Evolutionary conservation across 2,329 filamentous ascomycete genomes (phyloP).

Genomic region (Mycosphaerella sp.): DNA sequence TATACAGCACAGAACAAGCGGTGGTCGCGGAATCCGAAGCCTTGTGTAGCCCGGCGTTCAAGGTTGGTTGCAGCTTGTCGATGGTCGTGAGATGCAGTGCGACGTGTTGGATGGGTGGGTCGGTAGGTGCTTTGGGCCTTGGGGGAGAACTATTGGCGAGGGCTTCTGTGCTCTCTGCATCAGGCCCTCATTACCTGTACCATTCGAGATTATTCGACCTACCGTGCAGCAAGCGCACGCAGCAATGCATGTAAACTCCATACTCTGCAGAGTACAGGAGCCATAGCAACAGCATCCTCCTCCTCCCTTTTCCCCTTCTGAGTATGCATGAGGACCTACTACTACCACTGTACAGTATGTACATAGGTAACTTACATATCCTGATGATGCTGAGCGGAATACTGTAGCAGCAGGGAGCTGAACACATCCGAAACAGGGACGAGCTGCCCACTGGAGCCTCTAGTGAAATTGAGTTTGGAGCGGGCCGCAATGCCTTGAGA

Average conservation of each 20-base stretch:
- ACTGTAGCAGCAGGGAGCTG: not conserved
- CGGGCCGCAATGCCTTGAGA: slow-evolving; percentile 7
- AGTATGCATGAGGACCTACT: not conserved
- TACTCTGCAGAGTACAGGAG: not conserved
- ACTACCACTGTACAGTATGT: too few relatives aligned
- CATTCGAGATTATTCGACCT: not conserved
- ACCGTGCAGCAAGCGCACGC: not conserved
- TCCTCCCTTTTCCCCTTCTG: too few relatives aligned
- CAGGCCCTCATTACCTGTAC: slow-evolving; percentile 7
- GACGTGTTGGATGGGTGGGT: not conserved
- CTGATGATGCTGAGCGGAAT: not conserved
- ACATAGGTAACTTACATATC: not conserved
- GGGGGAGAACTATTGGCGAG: not conserved
- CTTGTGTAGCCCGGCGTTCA: slow-evolving; percentile 11
- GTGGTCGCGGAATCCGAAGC: slow-evolving; percentile 4
- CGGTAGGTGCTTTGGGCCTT: not conserved
- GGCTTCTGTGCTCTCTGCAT: not conserved
- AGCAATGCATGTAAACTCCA: not conserved
- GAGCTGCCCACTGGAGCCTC: too few relatives aligned
- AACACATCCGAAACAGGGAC: too few relatives aligned
- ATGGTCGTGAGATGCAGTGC: slow-evolving; percentile 7
- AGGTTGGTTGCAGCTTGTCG: slow-evolving; percentile 14
- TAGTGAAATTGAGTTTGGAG: slow-evolving; percentile 1
- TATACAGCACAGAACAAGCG: not conserved
- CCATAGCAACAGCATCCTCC: too few relatives aligned